Evolutionary conservation across 345 rosid species (phyloP).

Genomic region (Salix caprea): DNA sequence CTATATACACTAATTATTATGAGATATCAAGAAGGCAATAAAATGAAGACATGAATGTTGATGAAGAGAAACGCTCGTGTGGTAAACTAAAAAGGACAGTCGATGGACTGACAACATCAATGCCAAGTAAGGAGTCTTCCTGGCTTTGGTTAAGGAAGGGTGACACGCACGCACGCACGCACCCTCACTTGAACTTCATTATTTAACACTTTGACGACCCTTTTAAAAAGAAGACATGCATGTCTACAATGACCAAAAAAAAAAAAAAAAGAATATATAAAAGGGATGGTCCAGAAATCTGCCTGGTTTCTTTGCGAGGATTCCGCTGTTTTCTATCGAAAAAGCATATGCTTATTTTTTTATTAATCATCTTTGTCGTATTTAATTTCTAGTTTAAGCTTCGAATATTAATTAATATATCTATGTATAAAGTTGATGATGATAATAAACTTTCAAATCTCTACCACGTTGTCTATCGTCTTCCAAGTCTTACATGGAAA

Average conservation of each 20-base stretch:
- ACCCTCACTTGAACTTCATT: not conserved
- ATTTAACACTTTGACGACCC: not conserved
- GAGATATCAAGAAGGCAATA: no score
- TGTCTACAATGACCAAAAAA: no score
- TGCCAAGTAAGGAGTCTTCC: not conserved
- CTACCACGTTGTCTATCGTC: not conserved
- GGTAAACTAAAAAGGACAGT: not conserved
- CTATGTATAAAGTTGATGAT: not conserved
- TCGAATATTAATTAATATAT: no score
- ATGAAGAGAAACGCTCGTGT: not conserved
- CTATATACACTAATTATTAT: no score
- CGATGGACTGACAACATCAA: not conserved
- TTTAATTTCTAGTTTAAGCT: not conserved
- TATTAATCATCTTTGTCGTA: not conserved
- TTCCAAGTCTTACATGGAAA: not conserved
- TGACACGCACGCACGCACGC: not conserved
- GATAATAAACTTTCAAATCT: not conserved
- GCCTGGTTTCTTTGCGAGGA: slow-evolving; percentile 43
- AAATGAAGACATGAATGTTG: not conserved
- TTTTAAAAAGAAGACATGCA: no score
- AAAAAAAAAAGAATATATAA: not conserved
- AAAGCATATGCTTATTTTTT: not conserved
- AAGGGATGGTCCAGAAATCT: slow-evolving; percentile 32
- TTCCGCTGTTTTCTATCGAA: slow-evolving; percentile 31
- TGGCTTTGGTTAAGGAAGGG: not conserved